A percentile compares a stretch with the other conserved stretches of the same genome.
These are phyloP conservation scores for Lentinula guzmanii DNA, from an alignment of 768 basidiomycete species.

Conservation along the genomic window DNA sequence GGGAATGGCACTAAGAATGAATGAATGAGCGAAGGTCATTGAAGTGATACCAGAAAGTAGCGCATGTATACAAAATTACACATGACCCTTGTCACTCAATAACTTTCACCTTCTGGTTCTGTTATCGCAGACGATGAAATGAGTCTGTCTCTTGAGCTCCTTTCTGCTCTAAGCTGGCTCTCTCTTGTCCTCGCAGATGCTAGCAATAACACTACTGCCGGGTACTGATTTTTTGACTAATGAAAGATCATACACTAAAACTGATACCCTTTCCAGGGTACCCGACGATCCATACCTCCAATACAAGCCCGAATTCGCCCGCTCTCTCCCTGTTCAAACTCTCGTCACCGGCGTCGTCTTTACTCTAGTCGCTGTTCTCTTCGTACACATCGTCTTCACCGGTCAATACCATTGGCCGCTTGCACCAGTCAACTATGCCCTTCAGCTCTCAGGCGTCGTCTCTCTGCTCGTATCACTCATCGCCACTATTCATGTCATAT, in stretches of 20 bases:
- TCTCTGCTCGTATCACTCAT: constrained; percentile 74
- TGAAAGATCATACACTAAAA: not conserved
- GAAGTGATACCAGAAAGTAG: no score
- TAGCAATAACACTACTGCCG: not conserved
- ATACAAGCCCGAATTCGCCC: constrained; percentile 76
- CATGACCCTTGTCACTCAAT: not conserved
- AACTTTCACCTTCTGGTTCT: not conserved
- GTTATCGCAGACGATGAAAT: constrained; percentile 2
- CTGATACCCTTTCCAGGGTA: not conserved
- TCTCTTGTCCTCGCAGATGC: not conserved
- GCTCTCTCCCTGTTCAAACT: constrained; percentile 88
- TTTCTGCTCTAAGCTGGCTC: not conserved
- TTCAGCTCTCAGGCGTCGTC: constrained; percentile 81
- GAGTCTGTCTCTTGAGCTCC: not conserved
- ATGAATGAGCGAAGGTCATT: not conserved
- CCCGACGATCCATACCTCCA: constrained; percentile 65
- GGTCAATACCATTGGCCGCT: constrained; percentile 95
- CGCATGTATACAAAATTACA: not conserved
- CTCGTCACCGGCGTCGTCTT: constrained; percentile 80
- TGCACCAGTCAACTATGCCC: constrained; percentile 84
- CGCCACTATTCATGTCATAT: constrained; percentile 72
- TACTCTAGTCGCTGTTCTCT: constrained; percentile 77
- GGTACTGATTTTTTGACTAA: not conserved
- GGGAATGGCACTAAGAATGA: not conserved
- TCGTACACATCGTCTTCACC: constrained; percentile 92